Conservation (phyloP, 2,329 filamentous ascomycete species). For the Triangularia setosa region DNA sequence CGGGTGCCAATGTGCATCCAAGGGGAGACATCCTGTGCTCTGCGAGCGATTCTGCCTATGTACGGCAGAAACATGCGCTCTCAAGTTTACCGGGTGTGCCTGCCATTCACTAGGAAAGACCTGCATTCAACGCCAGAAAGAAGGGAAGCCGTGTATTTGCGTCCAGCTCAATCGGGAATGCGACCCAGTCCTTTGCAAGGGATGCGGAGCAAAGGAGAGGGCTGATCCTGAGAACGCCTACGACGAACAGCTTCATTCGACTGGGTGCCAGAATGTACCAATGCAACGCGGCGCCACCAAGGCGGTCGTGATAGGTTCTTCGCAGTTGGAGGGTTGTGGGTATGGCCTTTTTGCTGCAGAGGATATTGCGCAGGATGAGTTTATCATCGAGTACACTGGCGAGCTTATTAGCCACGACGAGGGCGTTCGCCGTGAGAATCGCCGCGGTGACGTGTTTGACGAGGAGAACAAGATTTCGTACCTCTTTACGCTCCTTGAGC, state of each 20-base stretch:
- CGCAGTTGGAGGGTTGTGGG: conserved; percentile 63
- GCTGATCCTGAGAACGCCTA: conserved; percentile 66
- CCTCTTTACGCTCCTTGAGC: conserved; percentile 56
- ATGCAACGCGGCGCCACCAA: conserved; percentile 66
- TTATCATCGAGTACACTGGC: conserved; percentile 76
- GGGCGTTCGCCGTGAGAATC: conserved; percentile 62
- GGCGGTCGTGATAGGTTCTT: conserved; percentile 64
- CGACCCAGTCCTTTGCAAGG: conserved; percentile 69
- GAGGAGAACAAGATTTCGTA: conserved; percentile 63
- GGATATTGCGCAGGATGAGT: conserved; percentile 63
- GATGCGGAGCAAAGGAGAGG: conserved; percentile 65
- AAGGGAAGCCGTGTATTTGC: conserved; percentile 63
- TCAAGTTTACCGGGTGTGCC: conserved; percentile 63
- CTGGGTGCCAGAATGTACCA: conserved; percentile 67
- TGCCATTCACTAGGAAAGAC: conserved; percentile 60
- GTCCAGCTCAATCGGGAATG: conserved; percentile 72
- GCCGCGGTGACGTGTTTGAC: conserved; percentile 58
- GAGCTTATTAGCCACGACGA: conserved; percentile 70
- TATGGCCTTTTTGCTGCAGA: conserved; percentile 73
- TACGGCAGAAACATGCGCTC: conserved; percentile 53
- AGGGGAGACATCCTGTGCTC: conserved; percentile 45
- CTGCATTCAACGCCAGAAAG: conserved; percentile 53
- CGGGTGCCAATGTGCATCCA: conserved; percentile 59
- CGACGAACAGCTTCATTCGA: conserved; percentile 51
- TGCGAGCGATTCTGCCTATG: conserved; percentile 73